These are phyloP conservation scores for Alnus rubra DNA, from an alignment of 306 rosid genomes.

Conservation along the genomic window DNA sequence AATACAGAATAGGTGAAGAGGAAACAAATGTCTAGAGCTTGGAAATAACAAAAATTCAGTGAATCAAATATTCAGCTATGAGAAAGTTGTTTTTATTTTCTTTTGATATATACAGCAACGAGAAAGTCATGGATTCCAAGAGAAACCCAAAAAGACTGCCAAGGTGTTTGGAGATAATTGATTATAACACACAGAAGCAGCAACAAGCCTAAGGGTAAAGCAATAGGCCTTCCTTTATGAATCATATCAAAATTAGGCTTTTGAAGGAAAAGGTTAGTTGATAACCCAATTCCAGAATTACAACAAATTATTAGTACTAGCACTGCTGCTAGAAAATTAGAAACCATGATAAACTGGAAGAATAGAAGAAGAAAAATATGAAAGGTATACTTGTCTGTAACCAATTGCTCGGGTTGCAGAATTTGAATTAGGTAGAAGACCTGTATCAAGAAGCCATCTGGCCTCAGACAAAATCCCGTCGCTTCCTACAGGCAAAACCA, in stretches of 20 bases:
- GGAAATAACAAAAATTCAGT: neutral
- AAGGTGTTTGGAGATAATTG: neutral
- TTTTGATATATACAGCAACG: neutral
- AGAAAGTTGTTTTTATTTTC: neutral
- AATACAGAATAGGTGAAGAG: neutral
- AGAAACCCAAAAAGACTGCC: neutral
- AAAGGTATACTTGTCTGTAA: conserved; percentile 75
- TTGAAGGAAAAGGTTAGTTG: neutral
- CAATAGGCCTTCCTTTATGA: neutral
- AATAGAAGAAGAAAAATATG: conserved; percentile 11
- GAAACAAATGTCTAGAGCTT: neutral
- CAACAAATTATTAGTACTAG: neutral
- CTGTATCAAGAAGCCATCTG: conserved; percentile 78
- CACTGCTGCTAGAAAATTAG: conserved; percentile 8
- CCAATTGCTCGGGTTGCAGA: conserved; percentile 90
- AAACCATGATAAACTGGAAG: conserved; percentile 10
- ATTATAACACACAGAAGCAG: neutral
- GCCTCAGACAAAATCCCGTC: conserved; percentile 84
- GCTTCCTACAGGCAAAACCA: conserved; percentile 51
- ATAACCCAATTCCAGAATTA: neutral
- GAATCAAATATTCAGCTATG: neutral
- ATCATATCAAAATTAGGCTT: neutral
- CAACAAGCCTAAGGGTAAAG: neutral
- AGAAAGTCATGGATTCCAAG: neutral
- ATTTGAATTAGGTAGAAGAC: conserved; percentile 85